Conservation (phyloP, 1,284 basidiomycete genomes). For the Golubevia pallescens region DNA sequence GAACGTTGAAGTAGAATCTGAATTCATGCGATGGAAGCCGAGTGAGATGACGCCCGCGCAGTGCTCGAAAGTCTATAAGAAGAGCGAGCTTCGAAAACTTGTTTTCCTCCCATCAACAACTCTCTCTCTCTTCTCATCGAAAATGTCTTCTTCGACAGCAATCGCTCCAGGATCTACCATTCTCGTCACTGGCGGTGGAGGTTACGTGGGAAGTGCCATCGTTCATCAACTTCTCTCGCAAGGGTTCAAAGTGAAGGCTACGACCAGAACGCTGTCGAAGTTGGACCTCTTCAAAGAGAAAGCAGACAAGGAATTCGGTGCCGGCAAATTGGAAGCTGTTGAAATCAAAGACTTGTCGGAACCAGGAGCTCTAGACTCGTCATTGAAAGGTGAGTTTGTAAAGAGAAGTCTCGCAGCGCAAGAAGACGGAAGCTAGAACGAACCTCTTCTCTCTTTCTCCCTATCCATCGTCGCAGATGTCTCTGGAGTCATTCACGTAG, state of each 20-base stretch:
- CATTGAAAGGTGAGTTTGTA: background rate
- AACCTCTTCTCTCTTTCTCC: background rate
- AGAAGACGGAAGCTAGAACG: too few species aligned
- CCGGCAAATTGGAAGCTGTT: background rate
- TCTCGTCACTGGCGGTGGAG: background rate
- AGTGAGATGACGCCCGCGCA: too few species aligned
- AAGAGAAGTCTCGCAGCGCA: too few species aligned
- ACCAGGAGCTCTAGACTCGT: background rate
- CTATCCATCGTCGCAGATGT: background rate
- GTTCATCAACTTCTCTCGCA: background rate
- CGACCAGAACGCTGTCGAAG: background rate
- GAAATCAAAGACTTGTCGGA: background rate
- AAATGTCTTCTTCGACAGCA: background rate
- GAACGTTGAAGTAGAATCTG: too few species aligned
- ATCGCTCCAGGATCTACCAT: background rate
- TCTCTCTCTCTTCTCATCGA: too few species aligned
- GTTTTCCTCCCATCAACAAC: too few species aligned
- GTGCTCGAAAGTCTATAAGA: too few species aligned
- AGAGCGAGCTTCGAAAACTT: too few species aligned
- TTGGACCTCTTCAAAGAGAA: background rate
- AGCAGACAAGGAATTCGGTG: background rate
- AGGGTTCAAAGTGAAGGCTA: background rate
- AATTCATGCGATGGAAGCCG: too few species aligned
- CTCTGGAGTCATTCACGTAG: background rate
- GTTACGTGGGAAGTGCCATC: background rate